phyloP scores from a whole-genome alignment of 2,329 filamentous ascomycete genomes.

The Shiraia bambusicola region DNA sequence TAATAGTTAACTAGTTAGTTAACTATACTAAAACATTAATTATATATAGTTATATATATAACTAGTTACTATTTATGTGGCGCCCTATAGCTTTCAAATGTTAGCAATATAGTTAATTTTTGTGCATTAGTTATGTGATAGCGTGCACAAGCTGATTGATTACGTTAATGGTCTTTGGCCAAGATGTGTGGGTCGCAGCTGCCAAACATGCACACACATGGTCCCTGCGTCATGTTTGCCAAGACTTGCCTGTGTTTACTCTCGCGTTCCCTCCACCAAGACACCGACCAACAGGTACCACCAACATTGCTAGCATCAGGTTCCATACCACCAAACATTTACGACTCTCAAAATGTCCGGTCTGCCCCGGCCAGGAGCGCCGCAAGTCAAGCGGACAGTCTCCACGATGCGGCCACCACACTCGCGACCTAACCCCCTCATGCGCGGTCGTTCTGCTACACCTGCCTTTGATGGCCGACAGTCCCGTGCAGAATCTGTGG shows the following conservation, averaged over 20 bases:
- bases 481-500: constrained; percentile 71
- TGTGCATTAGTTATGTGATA: no score
- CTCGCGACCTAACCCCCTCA: constrained; percentile 50
- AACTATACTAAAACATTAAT: no score
- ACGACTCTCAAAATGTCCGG: constrained; percentile 52
- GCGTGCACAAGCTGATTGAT: no score
- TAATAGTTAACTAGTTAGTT: no score
- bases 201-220: background rate
- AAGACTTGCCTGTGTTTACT: constrained; percentile 21
- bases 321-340: constrained; percentile 16
- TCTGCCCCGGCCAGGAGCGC: constrained; percentile 54
- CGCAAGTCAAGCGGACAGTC: constrained; percentile 50
- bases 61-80: no score
- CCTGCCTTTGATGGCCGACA: constrained; percentile 53
- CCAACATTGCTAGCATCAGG: constrained; percentile 15
- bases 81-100: no score
- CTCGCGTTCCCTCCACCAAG: constrained; percentile 15
- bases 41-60: no score
- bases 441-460: constrained; percentile 54
- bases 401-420: constrained; percentile 56
- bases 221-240: constrained; percentile 12
- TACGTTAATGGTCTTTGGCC: no score
- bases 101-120: no score
- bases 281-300: constrained; percentile 14
- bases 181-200: background rate